A percentile compares a stretch with the other conserved stretches of the same genome.
Conservation (phyloP, 169 alveolate species). For the Cystoisospora suis region DNA sequence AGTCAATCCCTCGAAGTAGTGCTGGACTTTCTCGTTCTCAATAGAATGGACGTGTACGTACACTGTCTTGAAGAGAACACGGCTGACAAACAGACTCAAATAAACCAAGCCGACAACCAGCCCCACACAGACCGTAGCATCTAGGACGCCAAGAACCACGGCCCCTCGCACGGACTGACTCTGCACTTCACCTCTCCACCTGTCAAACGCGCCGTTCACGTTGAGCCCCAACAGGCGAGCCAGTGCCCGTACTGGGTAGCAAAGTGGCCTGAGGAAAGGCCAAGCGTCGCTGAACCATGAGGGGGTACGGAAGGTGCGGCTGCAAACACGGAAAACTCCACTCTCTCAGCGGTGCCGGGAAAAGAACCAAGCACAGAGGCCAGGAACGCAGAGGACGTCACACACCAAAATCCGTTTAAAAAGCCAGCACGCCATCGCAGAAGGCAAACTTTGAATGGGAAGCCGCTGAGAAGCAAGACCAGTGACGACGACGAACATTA, state of each 20-base stretch:
- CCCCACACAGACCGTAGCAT: slow-evolving; percentile 6
- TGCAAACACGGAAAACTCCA: not conserved
- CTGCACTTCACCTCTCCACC: slow-evolving; percentile 11
- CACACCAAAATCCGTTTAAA: no score
- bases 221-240: slow-evolving; percentile 3
- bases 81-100: not conserved
- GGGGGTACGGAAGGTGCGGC: not conserved
- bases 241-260: not conserved
- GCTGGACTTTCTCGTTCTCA: not conserved
- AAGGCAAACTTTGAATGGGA: no score
- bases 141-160: not conserved
- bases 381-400: no score
- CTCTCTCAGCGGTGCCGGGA: no score
- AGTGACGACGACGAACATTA: no score
- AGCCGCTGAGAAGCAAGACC: no score
- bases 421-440: no score
- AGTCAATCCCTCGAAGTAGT: slow-evolving; percentile 12
- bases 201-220: not conserved
- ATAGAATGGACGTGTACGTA: slow-evolving; percentile 15
- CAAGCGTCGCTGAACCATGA: not conserved
- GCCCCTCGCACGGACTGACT: not conserved
- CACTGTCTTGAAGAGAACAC: not conserved
- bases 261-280: not conserved
- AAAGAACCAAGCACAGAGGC: no score
- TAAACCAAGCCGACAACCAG: not conserved